Conservation (phyloP, 2,329 filamentous ascomycete genomes). For the Rutstroemia sydowiana region DNA sequence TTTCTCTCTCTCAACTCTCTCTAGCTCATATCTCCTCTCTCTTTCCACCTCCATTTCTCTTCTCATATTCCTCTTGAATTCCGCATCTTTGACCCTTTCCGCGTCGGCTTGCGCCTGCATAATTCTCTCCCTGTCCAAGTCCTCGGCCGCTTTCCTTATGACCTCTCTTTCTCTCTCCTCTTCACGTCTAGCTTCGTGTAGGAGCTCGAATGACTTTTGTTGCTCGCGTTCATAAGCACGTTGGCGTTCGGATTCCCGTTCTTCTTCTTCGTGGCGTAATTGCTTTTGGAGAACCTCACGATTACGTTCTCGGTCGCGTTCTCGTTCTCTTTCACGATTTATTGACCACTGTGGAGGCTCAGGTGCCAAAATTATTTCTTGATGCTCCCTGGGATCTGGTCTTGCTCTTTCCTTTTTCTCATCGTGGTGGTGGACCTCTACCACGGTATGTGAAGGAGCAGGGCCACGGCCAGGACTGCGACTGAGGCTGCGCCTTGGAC, state of each 20-base stretch:
- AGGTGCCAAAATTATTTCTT: constrained; percentile 1
- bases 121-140: constrained; percentile 2
- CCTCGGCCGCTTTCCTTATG: not conserved
- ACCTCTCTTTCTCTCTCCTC: not conserved
- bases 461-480: constrained; percentile 9
- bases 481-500: constrained; percentile 17
- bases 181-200: not conserved
- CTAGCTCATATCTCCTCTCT: not conserved
- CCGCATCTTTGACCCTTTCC: not conserved
- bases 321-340: no score
- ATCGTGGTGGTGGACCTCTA: not conserved
- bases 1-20: not conserved
- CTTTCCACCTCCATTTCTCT: not conserved
- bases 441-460: constrained; percentile 12
- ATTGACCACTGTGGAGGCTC: not conserved
- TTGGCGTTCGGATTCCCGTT: not conserved
- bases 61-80: not conserved
- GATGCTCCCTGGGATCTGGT: not conserved
- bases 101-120: not conserved
- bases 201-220: not conserved
- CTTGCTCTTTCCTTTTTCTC: constrained; percentile 1
- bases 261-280: constrained; percentile 6
- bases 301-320: not conserved
- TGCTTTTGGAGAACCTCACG: not conserved
- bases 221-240: not conserved